A percentile compares a stretch with the other conserved stretches of the same genome.
phyloP scores from a whole-genome alignment of 2,329 filamentous ascomycete species.

The Colletotrichum cordylinicola region DNA sequence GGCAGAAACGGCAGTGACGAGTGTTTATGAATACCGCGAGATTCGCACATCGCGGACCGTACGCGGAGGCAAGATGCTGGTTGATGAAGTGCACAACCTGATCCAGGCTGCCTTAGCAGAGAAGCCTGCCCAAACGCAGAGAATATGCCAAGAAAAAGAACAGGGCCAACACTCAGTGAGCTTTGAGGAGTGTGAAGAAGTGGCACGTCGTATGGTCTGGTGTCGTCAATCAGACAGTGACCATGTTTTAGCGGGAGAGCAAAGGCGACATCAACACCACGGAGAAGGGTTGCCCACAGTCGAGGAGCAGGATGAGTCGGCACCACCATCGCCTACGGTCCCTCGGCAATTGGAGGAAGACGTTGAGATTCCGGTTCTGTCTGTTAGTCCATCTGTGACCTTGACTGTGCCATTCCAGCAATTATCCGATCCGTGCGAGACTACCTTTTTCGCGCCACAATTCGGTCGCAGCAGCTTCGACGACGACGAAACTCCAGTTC shows the following conservation, averaged over 20 bases:
- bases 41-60: conserved; percentile 73
- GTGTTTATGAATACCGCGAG: conserved; percentile 89
- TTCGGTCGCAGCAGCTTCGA: conserved; percentile 68
- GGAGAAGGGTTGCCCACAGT: conserved; percentile 54
- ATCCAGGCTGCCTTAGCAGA: conserved; percentile 51
- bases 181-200: conserved; percentile 84
- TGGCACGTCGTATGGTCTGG: conserved; percentile 79
- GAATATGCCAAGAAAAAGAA: conserved; percentile 12
- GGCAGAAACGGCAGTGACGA: conserved; percentile 86
- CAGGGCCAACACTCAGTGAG: conserved; percentile 49
- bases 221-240: conserved; percentile 51
- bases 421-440: conserved; percentile 78
- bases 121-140: background rate
- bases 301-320: conserved; percentile 60
- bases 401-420: conserved; percentile 70
- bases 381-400: conserved; percentile 55
- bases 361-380: conserved; percentile 51
- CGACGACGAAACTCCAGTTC: conserved; percentile 84
- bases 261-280: conserved; percentile 26
- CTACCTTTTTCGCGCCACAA: conserved; percentile 70
- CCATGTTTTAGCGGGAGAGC: background rate
- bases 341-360: conserved; percentile 28
- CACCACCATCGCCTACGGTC: conserved; percentile 18
- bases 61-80: conserved; percentile 75
- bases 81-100: conserved; percentile 71